These are phyloP conservation scores for Eutypa lata DNA, from an alignment of 2,329 filamentous ascomycete species.

Conservation along the genomic window DNA sequence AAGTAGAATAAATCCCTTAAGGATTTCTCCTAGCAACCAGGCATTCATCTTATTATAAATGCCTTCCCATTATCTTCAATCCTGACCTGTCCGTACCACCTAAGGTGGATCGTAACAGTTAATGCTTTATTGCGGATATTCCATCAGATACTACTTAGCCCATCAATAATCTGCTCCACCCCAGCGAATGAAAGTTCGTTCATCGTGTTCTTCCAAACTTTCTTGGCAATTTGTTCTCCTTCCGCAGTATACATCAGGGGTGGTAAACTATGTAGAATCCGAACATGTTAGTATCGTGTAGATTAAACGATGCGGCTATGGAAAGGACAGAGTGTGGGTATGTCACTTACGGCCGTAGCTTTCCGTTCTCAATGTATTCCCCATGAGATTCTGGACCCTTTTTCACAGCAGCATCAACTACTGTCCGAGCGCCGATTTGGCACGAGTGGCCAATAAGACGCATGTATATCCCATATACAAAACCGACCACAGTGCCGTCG, in stretches of 20 bases:
- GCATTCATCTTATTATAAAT: no score
- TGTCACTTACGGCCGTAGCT: slow-evolving; percentile 1
- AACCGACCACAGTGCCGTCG: neutral
- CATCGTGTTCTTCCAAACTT: slow-evolving; percentile 2
- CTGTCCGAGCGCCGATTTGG: neutral
- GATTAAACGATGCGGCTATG: no score
- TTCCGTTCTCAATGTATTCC: slow-evolving; percentile 2
- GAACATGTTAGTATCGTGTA: no score
- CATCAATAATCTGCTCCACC: neutral
- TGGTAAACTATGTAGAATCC: neutral
- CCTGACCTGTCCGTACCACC: no score
- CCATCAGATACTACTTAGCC: no score
- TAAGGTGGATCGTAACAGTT: no score
- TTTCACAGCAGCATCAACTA: slow-evolving; percentile 1
- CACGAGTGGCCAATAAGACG: neutral
- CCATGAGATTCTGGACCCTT: neutral
- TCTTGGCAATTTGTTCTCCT: neutral
- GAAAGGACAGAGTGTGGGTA: neutral
- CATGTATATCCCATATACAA: neutral
- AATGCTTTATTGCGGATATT: no score
- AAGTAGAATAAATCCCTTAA: no score
- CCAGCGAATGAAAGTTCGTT: slow-evolving; percentile 3
- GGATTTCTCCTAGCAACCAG: no score
- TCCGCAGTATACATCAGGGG: slow-evolving; percentile 2
- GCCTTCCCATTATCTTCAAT: no score